Conservation (phyloP, 495 filamentous ascomycete genomes). For the Talaromyces stipitatus region DNA sequence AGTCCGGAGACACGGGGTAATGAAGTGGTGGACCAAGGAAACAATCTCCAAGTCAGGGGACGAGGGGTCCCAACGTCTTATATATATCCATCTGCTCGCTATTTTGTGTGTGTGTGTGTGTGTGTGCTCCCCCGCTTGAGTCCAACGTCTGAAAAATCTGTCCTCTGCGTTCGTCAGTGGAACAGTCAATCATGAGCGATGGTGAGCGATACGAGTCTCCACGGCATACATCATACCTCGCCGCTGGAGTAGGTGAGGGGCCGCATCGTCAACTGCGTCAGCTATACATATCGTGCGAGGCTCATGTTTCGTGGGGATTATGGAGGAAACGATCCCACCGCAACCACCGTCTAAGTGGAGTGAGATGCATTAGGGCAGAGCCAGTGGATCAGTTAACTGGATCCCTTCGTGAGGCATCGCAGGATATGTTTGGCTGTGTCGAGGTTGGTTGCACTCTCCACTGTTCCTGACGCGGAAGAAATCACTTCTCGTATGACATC, state of each 20-base stretch:
- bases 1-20: background rate
- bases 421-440: background rate
- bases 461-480: too few relatives aligned
- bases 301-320: background rate
- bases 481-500: too few relatives aligned
- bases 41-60: background rate
- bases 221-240: background rate
- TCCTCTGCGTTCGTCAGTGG: background rate
- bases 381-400: background rate
- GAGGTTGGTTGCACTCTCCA: too few relatives aligned
- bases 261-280: background rate
- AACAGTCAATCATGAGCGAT: background rate
- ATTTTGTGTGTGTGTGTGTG: too few relatives aligned
- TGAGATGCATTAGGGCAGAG: background rate
- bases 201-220: background rate
- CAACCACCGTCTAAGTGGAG: background rate
- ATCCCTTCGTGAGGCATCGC: background rate
- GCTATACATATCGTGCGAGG: background rate
- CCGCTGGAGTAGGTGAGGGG: background rate
- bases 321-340: background rate
- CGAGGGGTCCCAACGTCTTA: background rate
- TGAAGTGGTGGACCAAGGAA: background rate
- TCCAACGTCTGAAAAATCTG: background rate
- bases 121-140: background rate
- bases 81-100: background rate